Base-by-base conservation (phyloP, 2,329 filamentous ascomycete species). In the Stachybotrys chartarum region DNA sequence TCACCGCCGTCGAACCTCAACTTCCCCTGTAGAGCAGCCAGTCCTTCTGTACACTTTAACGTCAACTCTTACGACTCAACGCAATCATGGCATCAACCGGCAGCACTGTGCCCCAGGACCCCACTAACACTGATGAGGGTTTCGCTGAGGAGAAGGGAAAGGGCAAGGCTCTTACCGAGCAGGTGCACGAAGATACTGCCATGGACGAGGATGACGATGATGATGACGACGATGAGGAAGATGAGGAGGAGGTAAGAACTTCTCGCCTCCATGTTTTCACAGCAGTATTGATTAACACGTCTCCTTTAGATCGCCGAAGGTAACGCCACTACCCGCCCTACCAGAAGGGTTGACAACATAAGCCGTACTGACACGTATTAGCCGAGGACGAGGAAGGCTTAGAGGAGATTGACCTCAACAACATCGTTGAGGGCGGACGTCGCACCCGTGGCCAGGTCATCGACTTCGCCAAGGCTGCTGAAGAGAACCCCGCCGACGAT, bases 391-490 rank as follows among this genome's bases (percentile, higher is more conserved):
- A 88, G 49, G 90, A 91, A 67, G 88, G 89, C 72, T 83, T 96
- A 80, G 90, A 95, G 70, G 92, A 93, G 75, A 97, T 99, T 71
- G 90, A 96, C 70, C 78, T 83, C 56, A 83, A 83, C 71, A 97
- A 97, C 81, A 96, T 97, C 71, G 85, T 97, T 68, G 71, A 76
- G 57, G 82, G 80, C 61, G 87, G 87, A 60, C 84, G 86, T 65
- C 93, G 94, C 73, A 97, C 93, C 60, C 93, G 93, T 68, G 92
- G 92, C 69, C 90, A 90, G 73, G 82, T 86, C 68, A 97, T 97
- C 70, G 90, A 97, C 80, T 97, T 90, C 75, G 88, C 88, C 66
- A 91, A 96, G 78, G 92, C 92, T 18, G 91, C 90, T 30, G 81
- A 88, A 73, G 85, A 96, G 72, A 82, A 88, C 64, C 84, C 83